These are phyloP conservation scores for Umbelopsis vinacea DNA, from an alignment of 192 early-diverging fungal genomes.

Conservation along the genomic window DNA sequence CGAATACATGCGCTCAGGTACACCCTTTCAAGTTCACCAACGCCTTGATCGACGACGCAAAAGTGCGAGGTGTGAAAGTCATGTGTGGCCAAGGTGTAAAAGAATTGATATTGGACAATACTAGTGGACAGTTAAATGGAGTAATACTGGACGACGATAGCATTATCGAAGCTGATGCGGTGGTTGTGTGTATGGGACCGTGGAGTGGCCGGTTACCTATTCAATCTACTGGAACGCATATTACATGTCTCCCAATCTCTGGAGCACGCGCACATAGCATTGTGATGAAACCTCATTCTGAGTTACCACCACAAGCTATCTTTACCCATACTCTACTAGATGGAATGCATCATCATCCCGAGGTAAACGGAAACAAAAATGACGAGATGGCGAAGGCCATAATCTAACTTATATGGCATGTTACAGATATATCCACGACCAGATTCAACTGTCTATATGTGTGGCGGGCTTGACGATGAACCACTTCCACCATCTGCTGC, in stretches of 20 bases:
- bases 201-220: conserved; percentile 40
- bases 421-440: conserved; percentile 44
- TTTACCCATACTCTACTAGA: conserved; percentile 34
- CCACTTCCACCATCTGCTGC: conserved; percentile 37
- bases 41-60: conserved; percentile 39
- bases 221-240: conserved; percentile 28
- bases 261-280: conserved; percentile 48
- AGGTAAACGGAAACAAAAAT: conserved; percentile 23
- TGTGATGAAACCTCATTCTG: conserved; percentile 26
- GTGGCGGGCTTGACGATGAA: conserved; percentile 39
- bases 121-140: conserved; percentile 19
- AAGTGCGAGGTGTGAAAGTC: conserved; percentile 37
- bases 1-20: conserved; percentile 45
- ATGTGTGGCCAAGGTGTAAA: conserved; percentile 23
- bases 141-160: conserved; percentile 33
- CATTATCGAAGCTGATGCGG: conserved; percentile 33
- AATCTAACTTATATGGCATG: not conserved
- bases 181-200: conserved; percentile 52
- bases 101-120: conserved; percentile 16
- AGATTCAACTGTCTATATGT: conserved; percentile 54
- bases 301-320: conserved; percentile 39
- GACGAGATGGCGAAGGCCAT: not conserved
- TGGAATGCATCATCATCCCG: conserved; percentile 39
- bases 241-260: conserved; percentile 27
- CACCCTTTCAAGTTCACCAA: conserved; percentile 46